Base-by-base conservation (phyloP, 2,329 filamentous ascomycete species). In the Epichloe amarillans region DNA sequence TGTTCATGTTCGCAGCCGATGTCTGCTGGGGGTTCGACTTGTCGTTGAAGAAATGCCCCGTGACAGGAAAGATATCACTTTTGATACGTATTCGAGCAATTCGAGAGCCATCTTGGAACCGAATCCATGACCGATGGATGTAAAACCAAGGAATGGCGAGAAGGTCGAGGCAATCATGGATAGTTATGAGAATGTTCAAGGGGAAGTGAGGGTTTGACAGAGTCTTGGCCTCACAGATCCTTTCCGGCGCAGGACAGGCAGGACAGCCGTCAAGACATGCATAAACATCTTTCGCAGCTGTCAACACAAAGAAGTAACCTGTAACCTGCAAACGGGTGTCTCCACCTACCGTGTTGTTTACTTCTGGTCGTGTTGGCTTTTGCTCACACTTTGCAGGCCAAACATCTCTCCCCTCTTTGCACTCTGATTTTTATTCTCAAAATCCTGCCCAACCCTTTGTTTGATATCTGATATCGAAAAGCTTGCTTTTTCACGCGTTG, bases 71-170 rank as follows among this genome's bases (percentile, higher is more conserved):
- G 53, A 60, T 14, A 59, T 75, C 14, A 65, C 68, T 21, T 73
- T 75, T 47, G 72, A 75, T 55, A 67, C 64, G n/a, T 69, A 72
- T 58, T 72, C 71, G 7, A 75, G 71, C 26, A 75, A 76, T 60
- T 69, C 69, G 48, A 73, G 75, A 55, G 72, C 76, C 52, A 77
- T 78, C 53, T 63, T 77, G 11, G 75, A 78, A 62, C 73, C 74
- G 7, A 53, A 62, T 49, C 66, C 67, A 4, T 77, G 72, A 58
- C 66, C 70, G 40, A 69, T 75, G 59, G 66, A 68, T 39, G 67
- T 76, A 55, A 63, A 61, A 54, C 65, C 69, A 2, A 61, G 74
- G 39, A 71, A 65, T 46, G 57, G 62, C 15, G 26, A n/a, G 54
- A 66, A 67, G 46, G 66, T 66, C 2, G 56, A 58, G 41, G 55